Evolutionary conservation across 2,329 filamentous ascomycete genomes (phyloP), one percentile per base, ranked within the genome.

Genomic region (Verticillium isaacii): DNA sequence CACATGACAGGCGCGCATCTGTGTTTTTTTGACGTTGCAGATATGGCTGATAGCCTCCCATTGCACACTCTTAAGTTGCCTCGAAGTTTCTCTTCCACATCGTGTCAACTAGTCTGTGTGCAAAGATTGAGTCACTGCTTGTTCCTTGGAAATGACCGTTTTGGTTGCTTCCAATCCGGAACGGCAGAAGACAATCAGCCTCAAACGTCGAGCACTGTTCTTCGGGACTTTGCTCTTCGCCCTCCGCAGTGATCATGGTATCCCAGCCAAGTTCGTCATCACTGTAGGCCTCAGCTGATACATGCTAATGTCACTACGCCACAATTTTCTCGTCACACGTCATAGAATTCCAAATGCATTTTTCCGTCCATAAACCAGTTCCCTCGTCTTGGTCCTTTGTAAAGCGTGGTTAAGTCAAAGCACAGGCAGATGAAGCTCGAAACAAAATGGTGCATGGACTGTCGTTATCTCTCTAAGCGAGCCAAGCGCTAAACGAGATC

Each of bases 1-100:
- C 19, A 52, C 25, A 23, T 23, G 45, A 25, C n/a, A 52, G 19
- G 45, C 45, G 45, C 45, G 45, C 19, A 23, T 52, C 12, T 52
- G 45, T 52, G 19, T 52, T 41, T n/a, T 19, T 52, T 23, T 19
- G 19, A 52, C 45, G 5, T 23, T n/a, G 45, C 45, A 52, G 19
- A 23, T 52, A 52, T 23, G n/a, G 45, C 45, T 52, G 8, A 52
- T 52, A 52, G 45, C 45, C 45, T 29, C n/a, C 29, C 74, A 45
- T 58, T 90, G 92, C 92, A 94, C 90, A 89, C 91, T 90, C 89
- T 96, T 97, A 90, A 97, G 93, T 95, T 96, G 91, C 85, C 92
- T 93, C 85, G 85, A 87, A 79, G 78, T 75, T 82, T 81, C 82
- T 85, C 80, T 79, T 84, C 90, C 85, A 85, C 94, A 88, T 87